phyloP scores from a whole-genome alignment of 257 asterid genomes.

The Knoxia roxburghii region DNA sequence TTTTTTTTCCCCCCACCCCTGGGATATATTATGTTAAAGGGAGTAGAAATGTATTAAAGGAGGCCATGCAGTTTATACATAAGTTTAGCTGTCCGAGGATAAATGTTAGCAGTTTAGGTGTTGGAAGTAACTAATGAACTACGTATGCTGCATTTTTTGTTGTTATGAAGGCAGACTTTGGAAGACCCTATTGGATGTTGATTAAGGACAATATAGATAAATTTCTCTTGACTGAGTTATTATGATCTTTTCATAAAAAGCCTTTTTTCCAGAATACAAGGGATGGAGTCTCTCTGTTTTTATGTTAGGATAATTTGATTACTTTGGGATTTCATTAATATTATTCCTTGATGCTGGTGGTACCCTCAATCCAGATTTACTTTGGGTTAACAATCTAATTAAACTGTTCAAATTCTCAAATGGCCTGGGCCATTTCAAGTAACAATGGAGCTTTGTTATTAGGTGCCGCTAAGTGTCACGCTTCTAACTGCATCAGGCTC shows the following conservation, averaged over 20 bases:
- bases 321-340: not conserved
- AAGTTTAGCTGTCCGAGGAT: not conserved
- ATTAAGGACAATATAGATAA: not conserved
- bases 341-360: not conserved
- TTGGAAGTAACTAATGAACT: not conserved
- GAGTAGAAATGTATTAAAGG: not conserved
- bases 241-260: too few relatives aligned
- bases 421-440: not conserved
- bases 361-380: not conserved
- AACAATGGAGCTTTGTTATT: not conserved
- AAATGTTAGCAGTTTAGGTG: not conserved
- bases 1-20: not conserved
- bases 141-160: not conserved
- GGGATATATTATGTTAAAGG: not conserved
- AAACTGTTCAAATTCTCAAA: not conserved
- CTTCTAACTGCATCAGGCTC: not conserved
- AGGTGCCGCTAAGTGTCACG: not conserved
- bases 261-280: not conserved
- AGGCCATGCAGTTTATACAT: not conserved
- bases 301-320: not conserved
- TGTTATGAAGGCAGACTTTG: not conserved
- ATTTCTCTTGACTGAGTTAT: not conserved
- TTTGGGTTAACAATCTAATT: not conserved
- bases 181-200: not conserved
- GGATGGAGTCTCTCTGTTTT: not conserved